Evolutionary conservation across 2,329 filamentous ascomycete species (phyloP), one percentile per base, ranked within the genome.

Genomic region (Botrytis deweyae): DNA sequence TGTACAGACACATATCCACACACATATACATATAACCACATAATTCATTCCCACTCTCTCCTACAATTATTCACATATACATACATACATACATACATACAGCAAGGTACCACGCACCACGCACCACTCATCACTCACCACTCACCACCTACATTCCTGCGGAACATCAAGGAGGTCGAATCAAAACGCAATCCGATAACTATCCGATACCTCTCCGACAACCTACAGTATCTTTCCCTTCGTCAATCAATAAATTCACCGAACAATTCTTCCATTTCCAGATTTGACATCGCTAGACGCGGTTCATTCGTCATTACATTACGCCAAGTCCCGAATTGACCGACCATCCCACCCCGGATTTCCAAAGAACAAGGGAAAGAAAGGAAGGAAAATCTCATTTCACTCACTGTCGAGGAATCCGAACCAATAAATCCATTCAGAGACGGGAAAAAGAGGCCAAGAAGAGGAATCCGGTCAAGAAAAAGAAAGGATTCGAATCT

Each of bases 261-360:
- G 38, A 63, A 29, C 20, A 40, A 40, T 40, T 25, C 33, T 36
- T 62, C 36, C 36, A 18, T 40, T 62, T 61, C 38, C 36, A 40
- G 12, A 38, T 55, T 67, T 55, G 46, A 67, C 46, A 67, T 67
- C 65, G 65, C 65, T 67, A 67, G 33, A 40, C 33, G 65, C 65
- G 65, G 22, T 55, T 52, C 46, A 46, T 65, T 46, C 62, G 62
- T 65, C 62, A 65, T 65, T 46, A n/a, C 33, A 40, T 40, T 67
- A 29, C 46, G 65, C 46, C 65, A 55, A 52, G 65, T 55, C 36
- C 65, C 65, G 46, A 67, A 67, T 29, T 55, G 65, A 29, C 65
- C 46, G 46, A 55, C 33, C 46, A 38, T 55, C 38, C 38, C 65
- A 36, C 65, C 65, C 65, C 65, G 65, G 65, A 55, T 67, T 67